phyloP scores from a whole-genome alignment of 768 basidiomycete species.

The Strobilomyces echinocephalus region DNA sequence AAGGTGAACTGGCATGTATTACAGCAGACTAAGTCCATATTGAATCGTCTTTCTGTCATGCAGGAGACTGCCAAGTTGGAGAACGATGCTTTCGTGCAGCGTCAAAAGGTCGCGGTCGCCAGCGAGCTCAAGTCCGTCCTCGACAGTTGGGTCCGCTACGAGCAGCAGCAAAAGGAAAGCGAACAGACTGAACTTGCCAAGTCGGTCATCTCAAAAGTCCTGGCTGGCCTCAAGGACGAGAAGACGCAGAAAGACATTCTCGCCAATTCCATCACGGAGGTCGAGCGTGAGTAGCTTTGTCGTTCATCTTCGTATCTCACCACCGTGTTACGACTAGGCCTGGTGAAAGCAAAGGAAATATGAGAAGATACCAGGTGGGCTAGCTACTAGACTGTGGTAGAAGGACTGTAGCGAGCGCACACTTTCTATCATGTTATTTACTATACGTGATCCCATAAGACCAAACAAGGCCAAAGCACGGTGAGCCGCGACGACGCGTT shows the following conservation, averaged over 20 bases:
- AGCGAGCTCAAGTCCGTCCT: constrained; percentile 90
- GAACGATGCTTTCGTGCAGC: constrained; percentile 81
- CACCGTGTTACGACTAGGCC: constrained; percentile 44
- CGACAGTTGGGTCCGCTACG: constrained; percentile 97
- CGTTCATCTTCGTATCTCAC: neutral
- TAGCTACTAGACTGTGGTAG: constrained; percentile 31
- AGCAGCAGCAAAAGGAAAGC: constrained; percentile 93
- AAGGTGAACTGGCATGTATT: constrained; percentile 49
- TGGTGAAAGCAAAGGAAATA: constrained; percentile 91
- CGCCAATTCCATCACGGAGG: constrained; percentile 71
- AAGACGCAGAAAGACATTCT: constrained; percentile 87
- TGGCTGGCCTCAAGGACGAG: constrained; percentile 77
- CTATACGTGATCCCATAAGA: neutral
- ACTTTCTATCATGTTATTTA: constrained; percentile 7
- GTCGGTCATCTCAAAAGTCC: constrained; percentile 83
- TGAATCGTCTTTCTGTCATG: neutral
- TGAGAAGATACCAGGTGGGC: constrained; percentile 35
- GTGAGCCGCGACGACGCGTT: constrained; percentile 31
- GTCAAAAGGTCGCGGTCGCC: constrained; percentile 83
- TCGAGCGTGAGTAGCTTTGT: constrained; percentile 75
- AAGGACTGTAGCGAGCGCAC: constrained; percentile 5
- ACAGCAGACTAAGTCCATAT: neutral
- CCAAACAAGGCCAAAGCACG: constrained; percentile 28
- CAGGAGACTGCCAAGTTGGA: constrained; percentile 93
- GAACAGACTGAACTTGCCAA: constrained; percentile 92